Conservation (phyloP, 2,329 filamentous ascomycete species). For the Dothistroma pini region DNA sequence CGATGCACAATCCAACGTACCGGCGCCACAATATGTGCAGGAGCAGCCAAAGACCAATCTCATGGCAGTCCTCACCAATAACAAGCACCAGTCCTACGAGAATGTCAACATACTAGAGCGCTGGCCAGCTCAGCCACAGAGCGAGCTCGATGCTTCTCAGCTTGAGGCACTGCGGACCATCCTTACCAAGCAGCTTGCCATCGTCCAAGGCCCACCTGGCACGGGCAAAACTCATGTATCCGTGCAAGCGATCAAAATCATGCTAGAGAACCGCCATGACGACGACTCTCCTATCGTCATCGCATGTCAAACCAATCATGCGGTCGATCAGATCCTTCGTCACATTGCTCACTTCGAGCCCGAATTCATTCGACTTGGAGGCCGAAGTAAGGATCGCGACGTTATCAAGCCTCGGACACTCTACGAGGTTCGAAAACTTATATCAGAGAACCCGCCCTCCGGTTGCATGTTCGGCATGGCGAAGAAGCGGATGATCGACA, state of each 20-base stretch:
- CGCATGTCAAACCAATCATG: conserved; percentile 86
- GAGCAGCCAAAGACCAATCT: conserved; percentile 51
- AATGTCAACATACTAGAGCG: conserved; percentile 53
- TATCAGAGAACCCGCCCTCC: conserved; percentile 34
- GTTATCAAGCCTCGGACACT: conserved; percentile 63
- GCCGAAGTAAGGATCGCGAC: conserved; percentile 61
- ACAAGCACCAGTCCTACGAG: conserved; percentile 37
- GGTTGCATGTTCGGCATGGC: conserved; percentile 43
- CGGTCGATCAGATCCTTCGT: conserved; percentile 73
- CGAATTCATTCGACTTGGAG: conserved; percentile 64
- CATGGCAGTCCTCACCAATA: conserved; percentile 28
- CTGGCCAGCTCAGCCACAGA: conserved; percentile 50
- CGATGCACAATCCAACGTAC: conserved; percentile 43
- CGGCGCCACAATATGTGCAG: conserved; percentile 52
- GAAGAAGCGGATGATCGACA: conserved; percentile 40
- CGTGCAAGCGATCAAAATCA: conserved; percentile 63
- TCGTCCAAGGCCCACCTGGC: conserved; percentile 80
- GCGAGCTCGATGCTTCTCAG: conserved; percentile 67
- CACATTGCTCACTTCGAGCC: conserved; percentile 60
- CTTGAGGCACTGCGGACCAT: conserved; percentile 65
- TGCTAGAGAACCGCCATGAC: conserved; percentile 56
- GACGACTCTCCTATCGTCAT: conserved; percentile 69
- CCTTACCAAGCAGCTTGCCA: conserved; percentile 65
- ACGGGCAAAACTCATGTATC: conserved; percentile 82
- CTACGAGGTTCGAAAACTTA: conserved; percentile 54